Evolutionary conservation across 202 grass and related monocot species (phyloP).

Genomic region (Setaria viridis): DNA sequence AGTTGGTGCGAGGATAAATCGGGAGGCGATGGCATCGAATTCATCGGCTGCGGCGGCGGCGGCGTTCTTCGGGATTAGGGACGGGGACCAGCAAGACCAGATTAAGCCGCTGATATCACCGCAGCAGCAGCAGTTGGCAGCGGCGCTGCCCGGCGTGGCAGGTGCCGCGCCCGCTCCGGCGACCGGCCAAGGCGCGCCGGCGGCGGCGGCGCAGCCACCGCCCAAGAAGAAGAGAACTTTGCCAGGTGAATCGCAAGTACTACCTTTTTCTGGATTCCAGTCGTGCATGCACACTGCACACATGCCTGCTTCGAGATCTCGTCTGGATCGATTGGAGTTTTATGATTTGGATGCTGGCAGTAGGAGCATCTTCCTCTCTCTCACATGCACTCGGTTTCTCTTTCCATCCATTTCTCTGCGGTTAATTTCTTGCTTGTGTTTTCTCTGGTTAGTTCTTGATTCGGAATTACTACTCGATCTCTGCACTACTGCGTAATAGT

Average conservation of each 20-base stretch:
- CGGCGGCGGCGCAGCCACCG: conserved; percentile 56
- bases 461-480: not conserved
- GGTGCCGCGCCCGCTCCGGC: conserved; percentile 31
- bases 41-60: conserved; percentile 71
- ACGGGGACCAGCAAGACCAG: conserved; percentile 86
- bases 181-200: conserved; percentile 51
- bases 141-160: conserved; percentile 39
- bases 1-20: conserved; percentile 46
- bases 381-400: conserved; percentile 40
- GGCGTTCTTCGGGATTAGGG: conserved; percentile 82
- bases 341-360: conserved; percentile 53
- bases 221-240: conserved; percentile 93
- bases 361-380: conserved; percentile 54
- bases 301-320: conserved; percentile 50
- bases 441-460: conserved; percentile 24
- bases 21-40: conserved; percentile 71
- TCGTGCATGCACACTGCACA: conserved; percentile 54
- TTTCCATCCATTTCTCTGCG: conserved; percentile 11
- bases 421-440: not conserved
- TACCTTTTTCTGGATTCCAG: conserved; percentile 36
- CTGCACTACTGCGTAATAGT: not conserved
- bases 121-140: conserved; percentile 64
- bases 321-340: conserved; percentile 58
- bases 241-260: conserved; percentile 78
- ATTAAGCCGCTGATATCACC: conserved; percentile 79